Evolutionary conservation across 495 filamentous ascomycete genomes (phyloP).

Genomic region (Hyaloscypha finlandica): DNA sequence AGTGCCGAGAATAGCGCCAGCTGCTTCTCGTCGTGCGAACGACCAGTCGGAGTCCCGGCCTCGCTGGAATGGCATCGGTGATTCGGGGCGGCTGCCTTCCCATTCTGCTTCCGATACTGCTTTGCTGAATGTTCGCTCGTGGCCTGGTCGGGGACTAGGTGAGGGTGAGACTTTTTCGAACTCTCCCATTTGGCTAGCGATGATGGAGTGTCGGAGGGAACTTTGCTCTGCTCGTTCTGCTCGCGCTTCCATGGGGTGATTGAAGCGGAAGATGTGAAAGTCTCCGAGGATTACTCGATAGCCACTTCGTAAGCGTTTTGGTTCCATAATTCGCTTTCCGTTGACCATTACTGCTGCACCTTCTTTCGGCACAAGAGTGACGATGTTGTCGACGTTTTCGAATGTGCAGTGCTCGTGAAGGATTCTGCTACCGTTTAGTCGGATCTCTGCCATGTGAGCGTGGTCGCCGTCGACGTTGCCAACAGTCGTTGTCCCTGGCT

Average conservation of each 20-base stretch:
- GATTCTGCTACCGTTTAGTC: conserved; percentile 92
- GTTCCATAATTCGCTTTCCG: conserved; percentile 79
- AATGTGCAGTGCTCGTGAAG: conserved; percentile 91
- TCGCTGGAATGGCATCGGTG: conserved; percentile 66
- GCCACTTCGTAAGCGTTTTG: conserved; percentile 83
- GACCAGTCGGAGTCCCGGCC: conserved; percentile 94
- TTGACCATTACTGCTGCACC: conserved; percentile 98
- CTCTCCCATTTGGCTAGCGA: conserved; percentile 70
- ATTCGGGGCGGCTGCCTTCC: conserved; percentile 68
- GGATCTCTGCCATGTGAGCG: conserved; percentile 78
- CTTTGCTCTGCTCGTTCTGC: conserved; percentile 91
- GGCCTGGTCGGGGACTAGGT: conserved; percentile 67
- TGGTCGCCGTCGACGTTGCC: conserved; percentile 84
- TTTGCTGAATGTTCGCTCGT: conserved; percentile 77
- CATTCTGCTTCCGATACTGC: conserved; percentile 65
- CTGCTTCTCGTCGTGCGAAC: conserved; percentile 89
- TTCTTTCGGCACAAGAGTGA: conserved; percentile 85
- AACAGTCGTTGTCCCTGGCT: conserved; percentile 89
- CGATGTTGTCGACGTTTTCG: conserved; percentile 86
- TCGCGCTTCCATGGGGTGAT: conserved; percentile 93
- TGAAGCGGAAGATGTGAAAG: conserved; percentile 99
- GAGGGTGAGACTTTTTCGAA: conserved; percentile 44
- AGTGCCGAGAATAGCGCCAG: conserved; percentile 82
- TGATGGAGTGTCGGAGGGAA: conserved; percentile 84
- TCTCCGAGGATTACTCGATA: conserved; percentile 95